Percentiles rank a stretch among this genome's conserved stretches.
Evolutionary conservation across 2,329 filamentous ascomycete genomes (phyloP).

Genomic region (Aureobasidium subglaciale): DNA sequence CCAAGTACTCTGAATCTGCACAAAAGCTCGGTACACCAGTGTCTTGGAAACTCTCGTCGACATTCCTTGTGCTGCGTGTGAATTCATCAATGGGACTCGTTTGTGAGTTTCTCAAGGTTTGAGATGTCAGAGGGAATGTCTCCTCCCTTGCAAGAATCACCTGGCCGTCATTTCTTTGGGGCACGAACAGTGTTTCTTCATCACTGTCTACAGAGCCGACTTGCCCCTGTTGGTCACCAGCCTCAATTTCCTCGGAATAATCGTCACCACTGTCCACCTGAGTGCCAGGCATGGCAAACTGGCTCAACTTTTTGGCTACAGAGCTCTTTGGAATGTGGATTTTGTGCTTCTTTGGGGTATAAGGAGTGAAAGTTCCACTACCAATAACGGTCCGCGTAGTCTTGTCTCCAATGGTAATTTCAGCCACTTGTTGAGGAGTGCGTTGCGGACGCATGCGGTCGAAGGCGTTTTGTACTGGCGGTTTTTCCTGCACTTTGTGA

Average conservation of each 20-base stretch:
- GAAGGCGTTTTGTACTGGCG: slow-evolving; percentile 53
- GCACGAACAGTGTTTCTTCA: not conserved
- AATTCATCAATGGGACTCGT: not conserved
- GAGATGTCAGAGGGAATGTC: slow-evolving; percentile 17
- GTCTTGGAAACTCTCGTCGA: not conserved
- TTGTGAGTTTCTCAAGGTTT: not conserved
- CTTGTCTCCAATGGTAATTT: slow-evolving; percentile 65
- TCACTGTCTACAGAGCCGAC: slow-evolving; percentile 19
- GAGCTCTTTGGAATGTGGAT: slow-evolving; percentile 35
- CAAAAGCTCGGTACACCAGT: slow-evolving; percentile 20
- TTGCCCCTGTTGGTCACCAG: slow-evolving; percentile 20
- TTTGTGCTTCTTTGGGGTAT: slow-evolving; percentile 41
- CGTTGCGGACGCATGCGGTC: slow-evolving; percentile 59
- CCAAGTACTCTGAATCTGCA: slow-evolving; percentile 42
- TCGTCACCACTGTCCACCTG: slow-evolving; percentile 21
- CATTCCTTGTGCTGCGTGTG: not conserved
- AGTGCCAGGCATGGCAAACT: slow-evolving; percentile 51
- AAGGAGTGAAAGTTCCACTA: slow-evolving; percentile 47
- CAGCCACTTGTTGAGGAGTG: slow-evolving; percentile 57
- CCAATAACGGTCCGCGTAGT: slow-evolving; percentile 58
- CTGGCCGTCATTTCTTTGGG: not conserved
- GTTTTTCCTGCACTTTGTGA: slow-evolving; percentile 26
- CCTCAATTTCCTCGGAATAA: slow-evolving; percentile 28
- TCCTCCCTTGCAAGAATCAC: not conserved
- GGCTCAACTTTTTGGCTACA: slow-evolving; percentile 38